Base-by-base conservation (phyloP, 2,329 filamentous ascomycete genomes). In the Penicillium italicum region DNA sequence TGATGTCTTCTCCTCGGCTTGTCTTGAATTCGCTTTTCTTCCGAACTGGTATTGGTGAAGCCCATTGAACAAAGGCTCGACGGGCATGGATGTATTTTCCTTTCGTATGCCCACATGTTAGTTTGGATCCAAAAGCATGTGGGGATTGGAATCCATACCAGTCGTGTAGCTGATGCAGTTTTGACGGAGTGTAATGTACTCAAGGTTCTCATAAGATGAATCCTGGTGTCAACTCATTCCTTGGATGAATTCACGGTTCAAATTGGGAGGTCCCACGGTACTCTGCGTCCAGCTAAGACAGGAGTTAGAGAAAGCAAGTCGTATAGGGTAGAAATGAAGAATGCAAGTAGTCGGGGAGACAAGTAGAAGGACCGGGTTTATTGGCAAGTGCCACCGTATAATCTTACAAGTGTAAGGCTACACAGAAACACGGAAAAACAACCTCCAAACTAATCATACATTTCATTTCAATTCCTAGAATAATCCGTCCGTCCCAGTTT, bases 391-490 rank as follows among this genome's bases (percentile, higher is more conserved):
- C 34, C 18, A 37, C 40, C 24, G 22, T 16, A 12, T 5, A 20
- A 33, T 7, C 18, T 18, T 45, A 33, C 42, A 30, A 14, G 14
- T 49, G 10, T 22, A 42, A 26, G 5, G 33, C 6, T 50, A 36
- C 38, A 40, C 20, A 40, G 11, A 12, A 18, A 28, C 9, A 9
- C 6, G 20, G 24, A n/a, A 44, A 33, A 30, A 33, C 4, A 43
- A 40, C 20, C 43, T 60, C 30, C 48, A 58, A 56, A 64, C 56
- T 67, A 67, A 64, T 69, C 66, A 61, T 69, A 69, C 68, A 69
- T 56, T 69, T 64, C 65, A 63, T 70, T 56, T 62, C 62, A 60
- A 59, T 67, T 68, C 41, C 62, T 65, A 56, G 63, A 56, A 49
- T 45, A 45, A 45, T 60, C 46, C 54, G 45, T 62, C 59, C 59